Percentiles rank a stretch among this genome's conserved stretches.
Conservation (phyloP, 306 rosid genomes). For the Hylodesmum podocarpum region DNA sequence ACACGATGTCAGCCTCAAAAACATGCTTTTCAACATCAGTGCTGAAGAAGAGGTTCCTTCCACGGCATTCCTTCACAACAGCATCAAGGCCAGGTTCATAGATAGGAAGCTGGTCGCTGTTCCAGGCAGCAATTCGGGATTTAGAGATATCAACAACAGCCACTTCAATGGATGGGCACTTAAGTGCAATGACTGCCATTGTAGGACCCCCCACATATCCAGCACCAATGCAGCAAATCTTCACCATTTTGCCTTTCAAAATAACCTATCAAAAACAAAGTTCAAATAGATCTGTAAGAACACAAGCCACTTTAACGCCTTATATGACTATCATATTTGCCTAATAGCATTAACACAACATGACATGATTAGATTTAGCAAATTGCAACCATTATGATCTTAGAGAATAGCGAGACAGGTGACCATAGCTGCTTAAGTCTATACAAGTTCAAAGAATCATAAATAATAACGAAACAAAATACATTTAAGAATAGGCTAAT, state of each 20-base stretch:
- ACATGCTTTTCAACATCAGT: slow-evolving; percentile 90
- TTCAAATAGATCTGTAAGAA: slow-evolving; percentile 32
- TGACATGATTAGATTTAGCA: neutral
- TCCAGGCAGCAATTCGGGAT: slow-evolving; percentile 87
- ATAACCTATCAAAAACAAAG: slow-evolving; percentile 42
- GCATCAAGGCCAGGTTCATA: slow-evolving; percentile 96
- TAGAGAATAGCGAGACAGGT: neutral
- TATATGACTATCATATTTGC: neutral
- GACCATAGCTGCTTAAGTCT: neutral
- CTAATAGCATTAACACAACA: neutral
- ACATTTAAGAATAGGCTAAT: neutral
- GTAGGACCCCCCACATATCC: slow-evolving; percentile 99
- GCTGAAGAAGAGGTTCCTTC: slow-evolving; percentile 98
- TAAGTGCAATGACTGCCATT: slow-evolving; percentile 95
- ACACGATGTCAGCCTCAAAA: slow-evolving; percentile 88
- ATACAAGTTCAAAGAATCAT: neutral
- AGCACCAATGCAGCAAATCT: slow-evolving; percentile 99
- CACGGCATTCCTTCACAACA: slow-evolving; percentile 91
- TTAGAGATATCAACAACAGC: slow-evolving; percentile 90
- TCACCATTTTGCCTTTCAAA: slow-evolving; percentile 74
- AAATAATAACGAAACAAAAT: neutral
- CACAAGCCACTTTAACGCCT: neutral
- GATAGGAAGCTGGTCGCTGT: slow-evolving; percentile 93
- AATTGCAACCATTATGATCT: neutral
- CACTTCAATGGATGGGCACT: slow-evolving; percentile 85